phyloP scores from a whole-genome alignment of 2,329 filamentous ascomycete genomes.

The Penicillium crustosum region DNA sequence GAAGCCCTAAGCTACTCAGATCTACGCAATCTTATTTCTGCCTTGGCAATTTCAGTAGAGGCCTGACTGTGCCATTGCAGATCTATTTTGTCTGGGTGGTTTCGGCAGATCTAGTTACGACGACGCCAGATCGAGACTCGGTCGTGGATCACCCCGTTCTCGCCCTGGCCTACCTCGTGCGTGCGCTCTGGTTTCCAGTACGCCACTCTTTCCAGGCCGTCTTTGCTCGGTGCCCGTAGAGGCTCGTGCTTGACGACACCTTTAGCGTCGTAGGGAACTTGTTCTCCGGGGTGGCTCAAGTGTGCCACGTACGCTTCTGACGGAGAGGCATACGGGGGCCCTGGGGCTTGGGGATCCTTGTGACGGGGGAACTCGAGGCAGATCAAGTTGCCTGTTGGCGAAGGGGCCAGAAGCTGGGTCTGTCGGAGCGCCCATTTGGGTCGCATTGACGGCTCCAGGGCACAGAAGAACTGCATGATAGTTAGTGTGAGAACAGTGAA shows the following conservation, averaged over 20 bases:
- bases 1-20: constrained; percentile 27
- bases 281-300: constrained; percentile 67
- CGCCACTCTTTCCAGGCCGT: constrained; percentile 48
- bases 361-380: constrained; percentile 77
- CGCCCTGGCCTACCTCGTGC: constrained; percentile 54
- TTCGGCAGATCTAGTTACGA: constrained; percentile 25
- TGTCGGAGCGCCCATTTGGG: constrained; percentile 59
- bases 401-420: constrained; percentile 53
- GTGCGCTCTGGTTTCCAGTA: constrained; percentile 59
- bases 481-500: constrained; percentile 13
- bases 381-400: constrained; percentile 52
- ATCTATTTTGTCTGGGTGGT: neutral
- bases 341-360: constrained; percentile 64
- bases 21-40: neutral
- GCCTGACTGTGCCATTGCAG: neutral
- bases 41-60: neutral
- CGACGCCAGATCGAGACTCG: constrained; percentile 47
- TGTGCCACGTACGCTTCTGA: constrained; percentile 71
- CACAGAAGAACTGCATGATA: constrained; percentile 58
- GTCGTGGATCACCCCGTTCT: constrained; percentile 43
- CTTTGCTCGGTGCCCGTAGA: constrained; percentile 43
- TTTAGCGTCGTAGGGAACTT: constrained; percentile 61
- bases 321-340: constrained; percentile 71
- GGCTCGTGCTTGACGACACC: constrained; percentile 53
- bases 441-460: constrained; percentile 56